Evolutionary conservation across 768 basidiomycete species (phyloP).

Genomic region (Pulveroboletus sp.): DNA sequence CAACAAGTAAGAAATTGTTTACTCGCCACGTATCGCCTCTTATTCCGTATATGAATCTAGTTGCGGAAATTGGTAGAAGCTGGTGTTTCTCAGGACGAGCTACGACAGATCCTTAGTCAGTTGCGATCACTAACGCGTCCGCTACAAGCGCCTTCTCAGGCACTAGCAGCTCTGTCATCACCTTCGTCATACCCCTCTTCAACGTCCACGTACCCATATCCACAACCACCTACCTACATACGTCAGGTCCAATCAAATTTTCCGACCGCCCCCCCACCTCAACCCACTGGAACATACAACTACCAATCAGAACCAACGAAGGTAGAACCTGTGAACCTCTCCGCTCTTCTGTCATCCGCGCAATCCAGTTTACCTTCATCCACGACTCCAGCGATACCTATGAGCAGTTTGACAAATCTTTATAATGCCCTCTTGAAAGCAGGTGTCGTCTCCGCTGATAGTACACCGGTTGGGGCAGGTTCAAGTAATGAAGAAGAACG

Average conservation of each 20-base stretch:
- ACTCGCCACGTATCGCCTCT: neutral
- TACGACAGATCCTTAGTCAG: slow-evolving; percentile 70
- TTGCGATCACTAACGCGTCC: slow-evolving; percentile 57
- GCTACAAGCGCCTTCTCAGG: slow-evolving; percentile 31
- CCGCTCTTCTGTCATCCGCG: slow-evolving; percentile 26
- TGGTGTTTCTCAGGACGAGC: slow-evolving; percentile 75
- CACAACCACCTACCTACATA: slow-evolving; percentile 29
- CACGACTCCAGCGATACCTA: slow-evolving; percentile 20
- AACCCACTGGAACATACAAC: slow-evolving; percentile 24
- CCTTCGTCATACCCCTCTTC: slow-evolving; percentile 22
- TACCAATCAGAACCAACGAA: slow-evolving; percentile 27
- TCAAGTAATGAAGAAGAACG: slow-evolving; percentile 22
- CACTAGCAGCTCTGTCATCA: slow-evolving; percentile 26
- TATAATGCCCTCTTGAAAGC: slow-evolving; percentile 70
- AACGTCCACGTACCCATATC: slow-evolving; percentile 26
- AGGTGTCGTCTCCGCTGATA: slow-evolving; percentile 62
- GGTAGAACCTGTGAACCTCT: slow-evolving; percentile 28
- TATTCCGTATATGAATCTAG: slow-evolving; percentile 32
- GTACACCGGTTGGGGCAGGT: slow-evolving; percentile 49
- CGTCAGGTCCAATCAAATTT: slow-evolving; percentile 29
- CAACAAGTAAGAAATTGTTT: slow-evolving; percentile 58
- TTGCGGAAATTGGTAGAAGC: slow-evolving; percentile 68
- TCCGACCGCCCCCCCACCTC: slow-evolving; percentile 30
- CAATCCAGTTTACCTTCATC: slow-evolving; percentile 22
- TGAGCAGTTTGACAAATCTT: slow-evolving; percentile 49